These are phyloP conservation scores for Paspalum notatum DNA, from an alignment of 176 grass and related monocot species.

Conservation along the genomic window DNA sequence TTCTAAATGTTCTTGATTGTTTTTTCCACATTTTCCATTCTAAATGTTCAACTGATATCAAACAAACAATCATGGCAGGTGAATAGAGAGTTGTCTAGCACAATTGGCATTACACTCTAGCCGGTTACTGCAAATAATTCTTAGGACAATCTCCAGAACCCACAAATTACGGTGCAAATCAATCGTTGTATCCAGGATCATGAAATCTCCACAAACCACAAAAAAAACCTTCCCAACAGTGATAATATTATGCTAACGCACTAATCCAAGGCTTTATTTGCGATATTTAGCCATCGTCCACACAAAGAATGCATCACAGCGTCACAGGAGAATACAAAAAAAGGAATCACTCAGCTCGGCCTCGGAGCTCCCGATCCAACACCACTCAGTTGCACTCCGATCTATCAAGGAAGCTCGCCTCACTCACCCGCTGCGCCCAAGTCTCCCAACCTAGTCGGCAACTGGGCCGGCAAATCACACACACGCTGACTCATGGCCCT, in stretches of 20 bases:
- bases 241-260: too few relatives aligned
- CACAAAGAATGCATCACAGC: background rate
- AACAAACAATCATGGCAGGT: background rate
- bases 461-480: background rate
- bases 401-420: background rate
- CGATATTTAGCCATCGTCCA: background rate
- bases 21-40: background rate
- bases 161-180: background rate
- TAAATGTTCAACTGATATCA: background rate
- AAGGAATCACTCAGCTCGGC: background rate
- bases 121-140: background rate
- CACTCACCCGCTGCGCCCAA: background rate
- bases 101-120: background rate
- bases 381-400: too few relatives aligned
- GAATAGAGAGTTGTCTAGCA: background rate
- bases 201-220: too few relatives aligned
- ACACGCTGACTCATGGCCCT: too few relatives aligned
- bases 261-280: too few relatives aligned
- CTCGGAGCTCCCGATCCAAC: background rate
- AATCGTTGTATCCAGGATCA: too few relatives aligned
- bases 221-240: too few relatives aligned
- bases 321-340: background rate
- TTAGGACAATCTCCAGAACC: background rate
- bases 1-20: too few relatives aligned
- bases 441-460: background rate